Evolutionary conservation across 2,329 filamentous ascomycete species (phyloP), one percentile per base, ranked within the genome.

Genomic region (Colletotrichum euphorbiae): DNA sequence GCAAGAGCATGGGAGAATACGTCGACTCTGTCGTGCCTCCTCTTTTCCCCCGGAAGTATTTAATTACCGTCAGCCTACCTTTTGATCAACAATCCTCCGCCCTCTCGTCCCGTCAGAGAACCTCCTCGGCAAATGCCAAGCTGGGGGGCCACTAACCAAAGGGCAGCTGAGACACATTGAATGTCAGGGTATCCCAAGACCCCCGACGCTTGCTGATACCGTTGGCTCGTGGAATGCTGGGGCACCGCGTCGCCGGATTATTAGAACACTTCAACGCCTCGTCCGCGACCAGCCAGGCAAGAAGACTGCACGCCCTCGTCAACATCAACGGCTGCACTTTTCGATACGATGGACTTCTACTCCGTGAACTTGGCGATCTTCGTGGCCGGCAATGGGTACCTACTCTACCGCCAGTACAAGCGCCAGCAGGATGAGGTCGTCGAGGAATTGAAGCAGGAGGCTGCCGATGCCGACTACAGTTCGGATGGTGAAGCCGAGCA

Each of bases 371-470:
- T 74, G 28, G 70, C 69, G 46, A 56, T 73, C 5, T 73, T 74
- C 48, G 73, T 66, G 24, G 65, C 62, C 19, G 70, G 66, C 43
- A 76, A 74, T 19, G 65, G 70, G 9, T 73, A 67, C 45, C 64
- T 74, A 15, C 68, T 76, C 17, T 72, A 74, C 43, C 72, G 69
- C 19, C 71, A 73, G 45, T 74, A 73, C 58, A 64, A 64, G n/a
- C 46, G 36, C 43, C 67, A 66, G 28, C 58, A 58, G 19, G 60
- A 65, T 2, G 54, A 50, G 28, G 61, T 28, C 7, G 42, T 60
- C 4, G 60, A 61, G 45, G 55, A 56, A 54, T 58, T 59, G 24
- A 67, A 71, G 43, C 46, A 69, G 42, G 63, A 66, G 40, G 62
- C 57, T 11, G 50, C 58, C 19, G 62, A 70, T 17, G 57, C n/a